These are phyloP conservation scores for Lactifluus hygrophoroides DNA, from an alignment of 768 basidiomycete genomes.

Conservation along the genomic window DNA sequence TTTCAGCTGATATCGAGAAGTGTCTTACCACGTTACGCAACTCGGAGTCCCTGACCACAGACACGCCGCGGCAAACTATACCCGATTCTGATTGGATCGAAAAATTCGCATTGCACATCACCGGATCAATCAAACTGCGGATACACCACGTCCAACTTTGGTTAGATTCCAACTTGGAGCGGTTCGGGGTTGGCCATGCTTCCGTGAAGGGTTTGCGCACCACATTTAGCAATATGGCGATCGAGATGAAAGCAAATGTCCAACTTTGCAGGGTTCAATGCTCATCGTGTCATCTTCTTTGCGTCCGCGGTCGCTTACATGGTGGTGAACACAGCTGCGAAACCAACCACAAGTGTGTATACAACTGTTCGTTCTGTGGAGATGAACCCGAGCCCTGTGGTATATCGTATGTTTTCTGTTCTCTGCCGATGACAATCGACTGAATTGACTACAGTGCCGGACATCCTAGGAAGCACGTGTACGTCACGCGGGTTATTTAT, in stretches of 20 bases:
- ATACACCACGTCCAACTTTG: constrained; percentile 42
- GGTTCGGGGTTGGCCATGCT: constrained; percentile 38
- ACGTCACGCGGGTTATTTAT: constrained; percentile 12
- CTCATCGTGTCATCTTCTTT: constrained; percentile 37
- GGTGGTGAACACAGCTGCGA: constrained; percentile 37
- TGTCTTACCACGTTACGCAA: constrained; percentile 21
- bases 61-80: constrained; percentile 27
- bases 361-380: constrained; percentile 36
- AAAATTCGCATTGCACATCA: constrained; percentile 32
- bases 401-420: constrained; percentile 33
- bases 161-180: constrained; percentile 39
- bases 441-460: constrained; percentile 37
- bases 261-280: constrained; percentile 45
- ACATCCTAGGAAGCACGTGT: constrained; percentile 48
- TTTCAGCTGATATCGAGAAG: constrained; percentile 22
- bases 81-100: constrained; percentile 36
- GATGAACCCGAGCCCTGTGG: constrained; percentile 32
- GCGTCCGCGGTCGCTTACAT: constrained; percentile 40
- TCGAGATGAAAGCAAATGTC: constrained; percentile 38
- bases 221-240: constrained; percentile 32
- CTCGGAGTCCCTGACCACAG: constrained; percentile 29
- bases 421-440: background rate
- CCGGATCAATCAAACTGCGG: constrained; percentile 33
- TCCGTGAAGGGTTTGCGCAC: constrained; percentile 38
- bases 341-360: constrained; percentile 39